Base-by-base conservation (phyloP, 352 stramenopile species). In the Phytophthora sp. region DNA sequence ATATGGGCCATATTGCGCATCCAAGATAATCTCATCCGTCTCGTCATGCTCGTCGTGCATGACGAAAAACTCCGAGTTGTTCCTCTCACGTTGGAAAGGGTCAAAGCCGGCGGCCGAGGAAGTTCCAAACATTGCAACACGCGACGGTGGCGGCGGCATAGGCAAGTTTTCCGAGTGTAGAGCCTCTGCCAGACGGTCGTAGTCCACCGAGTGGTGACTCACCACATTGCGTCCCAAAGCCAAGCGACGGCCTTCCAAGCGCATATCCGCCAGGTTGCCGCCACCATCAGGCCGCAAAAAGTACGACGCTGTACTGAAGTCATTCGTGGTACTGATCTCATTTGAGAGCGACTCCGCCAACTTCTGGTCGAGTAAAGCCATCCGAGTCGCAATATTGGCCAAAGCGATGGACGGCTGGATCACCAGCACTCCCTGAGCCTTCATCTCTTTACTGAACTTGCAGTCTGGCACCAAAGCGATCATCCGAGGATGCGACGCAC, bases 341-440 rank as follows among this genome's bases (percentile, higher is more conserved):
- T 80, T 79, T 16, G 75, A 83, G 2, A 83, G 41, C 12, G 75
- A 53, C 3, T 72, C 33, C 0, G 77, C 77, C 20, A 81, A 63
- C 36, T 77, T 71, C 24, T 73, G 30, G 7, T 89, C 79, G n/a
- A 90, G 65, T 31, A 90, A 59, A 9, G 80, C 78, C 78, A 88
- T 88, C 16, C 80, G 79, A n/a, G 80, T 89, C 2, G 74, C 79
- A 35, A 89, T 87, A 49, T 89, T 89, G 26, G 82, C 80, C 39
- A 91, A 45, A 18, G 82, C 80, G 44, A 91, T 89, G 2, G 80
- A 89, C 47, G 82, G 80, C 58, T 89, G 80, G 35, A 91, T 84
- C 36, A 82, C 80, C 31, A 91, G 52, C 13, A 62, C 63, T 2
- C 63, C 63, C 13, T 62, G 55, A 0, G 23, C 57, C 29, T 71